Conservation (phyloP, 2,329 filamentous ascomycete species). For the Nectriaceae sp. region DNA sequence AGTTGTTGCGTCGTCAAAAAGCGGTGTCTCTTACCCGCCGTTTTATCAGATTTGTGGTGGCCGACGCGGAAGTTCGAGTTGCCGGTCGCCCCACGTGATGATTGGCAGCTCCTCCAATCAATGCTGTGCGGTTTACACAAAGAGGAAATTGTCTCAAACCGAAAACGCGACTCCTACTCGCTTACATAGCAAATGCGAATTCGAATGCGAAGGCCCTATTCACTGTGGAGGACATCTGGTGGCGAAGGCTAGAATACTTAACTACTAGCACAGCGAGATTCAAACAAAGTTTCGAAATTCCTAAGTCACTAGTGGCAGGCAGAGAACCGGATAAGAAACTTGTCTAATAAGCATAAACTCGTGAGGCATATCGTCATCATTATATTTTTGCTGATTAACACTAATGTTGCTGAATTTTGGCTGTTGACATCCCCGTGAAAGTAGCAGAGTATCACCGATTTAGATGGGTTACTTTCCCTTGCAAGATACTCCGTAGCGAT, state of each 20-base stretch:
- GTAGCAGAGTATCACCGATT: constrained; percentile 1
- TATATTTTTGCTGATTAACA: constrained; percentile 22
- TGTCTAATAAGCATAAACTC: too few relatives aligned
- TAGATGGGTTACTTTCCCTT: constrained; percentile 15
- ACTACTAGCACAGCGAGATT: too few relatives aligned
- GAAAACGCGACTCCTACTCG: background rate
- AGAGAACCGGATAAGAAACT: too few relatives aligned
- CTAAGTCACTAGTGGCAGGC: too few relatives aligned
- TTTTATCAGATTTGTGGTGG: background rate
- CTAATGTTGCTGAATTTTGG: constrained; percentile 8
- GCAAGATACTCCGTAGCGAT: constrained; percentile 17
- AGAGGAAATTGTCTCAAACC: background rate
- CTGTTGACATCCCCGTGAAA: constrained; percentile 2
- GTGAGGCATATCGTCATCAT: constrained; percentile 11
- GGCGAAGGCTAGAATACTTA: too few relatives aligned
- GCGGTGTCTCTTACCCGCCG: constrained; percentile 3
- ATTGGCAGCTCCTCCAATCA: background rate
- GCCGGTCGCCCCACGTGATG: background rate
- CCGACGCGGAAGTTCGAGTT: background rate
- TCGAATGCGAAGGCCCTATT: background rate
- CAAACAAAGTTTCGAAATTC: too few relatives aligned
- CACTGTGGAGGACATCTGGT: too few relatives aligned
- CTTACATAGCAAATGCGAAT: background rate
- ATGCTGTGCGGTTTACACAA: too few relatives aligned
- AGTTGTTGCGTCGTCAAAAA: background rate